Base-by-base conservation (phyloP, 2,329 filamentous ascomycete species). In the Xylaria sp. region DNA sequence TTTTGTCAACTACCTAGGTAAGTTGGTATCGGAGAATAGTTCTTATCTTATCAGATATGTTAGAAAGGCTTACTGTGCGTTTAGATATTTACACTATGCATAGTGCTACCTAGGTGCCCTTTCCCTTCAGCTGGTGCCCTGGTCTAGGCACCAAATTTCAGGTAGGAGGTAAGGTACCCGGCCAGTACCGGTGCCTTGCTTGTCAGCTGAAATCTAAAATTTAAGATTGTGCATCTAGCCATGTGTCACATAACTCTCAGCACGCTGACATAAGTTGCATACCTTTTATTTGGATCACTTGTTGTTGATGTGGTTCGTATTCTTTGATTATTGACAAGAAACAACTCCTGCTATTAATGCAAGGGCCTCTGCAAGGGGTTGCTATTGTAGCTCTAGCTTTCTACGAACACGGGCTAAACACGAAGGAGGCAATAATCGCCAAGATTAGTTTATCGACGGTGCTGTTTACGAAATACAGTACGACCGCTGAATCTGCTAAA, bases 1-100 rank as follows among this genome's bases (percentile, higher is more conserved):
- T n/a, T n/a, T n/a, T n/a, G n/a, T n/a, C n/a, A 29, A 15, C 21
- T 52, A 53, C 21, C 21, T 15, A 46, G n/a, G 7, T 23, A 44
- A n/a, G n/a, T n/a, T 19, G n/a, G 8, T 43, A 25, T 37, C 27
- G 23, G 35, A 27, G 25, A 25, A 60, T 57, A 56, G 31, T 15
- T 46, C 57, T 60, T 63, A 63, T 63, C 61, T 63, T 63, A 63
- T 63, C 61, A 19, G 4, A 6, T 29, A 8, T n/a, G 2, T 11
- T 7, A 25, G 11, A 6, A 5, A 4, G 15, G 11, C 19, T 43
- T 51, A 43, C 37, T 55, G 29, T 27, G 43, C 25, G 11, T 41
- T 15, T n/a, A n/a, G 9, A 27, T 10, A 13, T 43, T 8, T 23
- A 35, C 48, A 58, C 33, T 11, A 7, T 11, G n/a, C n/a, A 33